Conservation (phyloP, 2,329 filamentous ascomycete genomes). For the Botrytis squamosa region DNA sequence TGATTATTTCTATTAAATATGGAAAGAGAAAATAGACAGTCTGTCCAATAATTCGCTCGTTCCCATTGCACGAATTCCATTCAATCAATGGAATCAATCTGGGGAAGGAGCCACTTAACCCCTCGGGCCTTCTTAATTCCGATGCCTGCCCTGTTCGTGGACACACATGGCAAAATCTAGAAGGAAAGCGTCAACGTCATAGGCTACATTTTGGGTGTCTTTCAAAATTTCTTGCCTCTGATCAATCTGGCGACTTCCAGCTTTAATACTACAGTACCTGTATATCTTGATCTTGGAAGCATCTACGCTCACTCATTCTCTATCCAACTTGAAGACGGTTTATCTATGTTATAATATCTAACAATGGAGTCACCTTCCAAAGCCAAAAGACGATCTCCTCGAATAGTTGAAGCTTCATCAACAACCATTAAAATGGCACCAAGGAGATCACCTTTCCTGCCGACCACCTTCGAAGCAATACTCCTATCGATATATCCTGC, state of each 20-base stretch:
- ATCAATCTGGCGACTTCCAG: constrained; percentile 7
- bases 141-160: constrained; percentile 7
- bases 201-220: constrained; percentile 5
- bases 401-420: constrained; percentile 27
- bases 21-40: background rate
- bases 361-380: constrained; percentile 35
- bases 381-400: constrained; percentile 35
- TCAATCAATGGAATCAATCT: constrained; percentile 19
- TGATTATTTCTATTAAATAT: background rate
- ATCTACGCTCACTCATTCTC: background rate
- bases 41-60: background rate
- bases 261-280: background rate
- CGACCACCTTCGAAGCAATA: constrained; percentile 65
- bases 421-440: constrained; percentile 26
- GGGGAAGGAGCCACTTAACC: constrained; percentile 19
- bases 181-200: constrained; percentile 18
- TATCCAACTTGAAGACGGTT: background rate
- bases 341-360: constrained; percentile 32
- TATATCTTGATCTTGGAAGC: background rate
- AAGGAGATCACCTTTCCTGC: constrained; percentile 57
- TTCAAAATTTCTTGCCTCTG: constrained; percentile 8
- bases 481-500: constrained; percentile 71
- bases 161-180: constrained; percentile 11
- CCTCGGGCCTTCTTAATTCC: constrained; percentile 19
- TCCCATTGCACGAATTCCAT: background rate